Percentiles rank a stretch among this genome's conserved stretches.
Evolutionary conservation across 805 yeast species (phyloP).

Genomic region (Cyberlindnera veronae): DNA sequence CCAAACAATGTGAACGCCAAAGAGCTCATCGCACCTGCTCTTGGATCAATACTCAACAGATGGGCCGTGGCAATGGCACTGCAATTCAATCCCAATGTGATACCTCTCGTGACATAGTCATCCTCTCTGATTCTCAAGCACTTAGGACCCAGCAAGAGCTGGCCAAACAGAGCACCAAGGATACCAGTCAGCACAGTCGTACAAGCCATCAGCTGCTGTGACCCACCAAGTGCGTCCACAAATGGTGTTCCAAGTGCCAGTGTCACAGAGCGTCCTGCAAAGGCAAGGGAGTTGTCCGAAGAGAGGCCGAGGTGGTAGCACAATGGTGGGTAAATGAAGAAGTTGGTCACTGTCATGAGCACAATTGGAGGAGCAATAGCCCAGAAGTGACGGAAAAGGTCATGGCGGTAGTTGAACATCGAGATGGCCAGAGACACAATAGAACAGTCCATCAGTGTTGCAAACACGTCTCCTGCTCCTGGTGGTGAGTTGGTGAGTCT

Average conservation of each 20-base stretch:
- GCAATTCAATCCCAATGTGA: conserved; percentile 72
- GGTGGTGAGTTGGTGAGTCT: conserved; percentile 43
- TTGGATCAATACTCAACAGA: conserved; percentile 61
- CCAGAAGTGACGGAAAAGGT: conserved; percentile 55
- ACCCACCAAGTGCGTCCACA: conserved; percentile 62
- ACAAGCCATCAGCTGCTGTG: conserved; percentile 70
- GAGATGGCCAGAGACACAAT: conserved; percentile 75
- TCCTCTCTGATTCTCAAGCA: conserved; percentile 49
- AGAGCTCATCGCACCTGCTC: conserved; percentile 78
- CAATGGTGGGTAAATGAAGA: conserved; percentile 67
- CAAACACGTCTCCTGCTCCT: conserved; percentile 76
- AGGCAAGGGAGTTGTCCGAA: conserved; percentile 60
- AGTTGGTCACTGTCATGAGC: conserved; percentile 50
- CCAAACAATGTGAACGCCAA: conserved; percentile 72
- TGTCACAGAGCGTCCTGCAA: conserved; percentile 76
- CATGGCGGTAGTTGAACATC: conserved; percentile 69
- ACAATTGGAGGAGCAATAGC: conserved; percentile 58
- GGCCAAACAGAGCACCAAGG: conserved; percentile 64
- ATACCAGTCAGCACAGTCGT: conserved; percentile 77
- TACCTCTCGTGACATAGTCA: conserved; percentile 74
- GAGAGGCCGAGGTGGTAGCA: conserved; percentile 65
- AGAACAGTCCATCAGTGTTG: conserved; percentile 70
- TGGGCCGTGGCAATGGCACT: conserved; percentile 85
- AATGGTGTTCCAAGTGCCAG: conserved; percentile 78
- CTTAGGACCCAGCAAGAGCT: conserved; percentile 38